Evolutionary conservation across 768 basidiomycete species (phyloP), one percentile per base, ranked within the genome.

Genomic region (Suillus subalutaceus): DNA sequence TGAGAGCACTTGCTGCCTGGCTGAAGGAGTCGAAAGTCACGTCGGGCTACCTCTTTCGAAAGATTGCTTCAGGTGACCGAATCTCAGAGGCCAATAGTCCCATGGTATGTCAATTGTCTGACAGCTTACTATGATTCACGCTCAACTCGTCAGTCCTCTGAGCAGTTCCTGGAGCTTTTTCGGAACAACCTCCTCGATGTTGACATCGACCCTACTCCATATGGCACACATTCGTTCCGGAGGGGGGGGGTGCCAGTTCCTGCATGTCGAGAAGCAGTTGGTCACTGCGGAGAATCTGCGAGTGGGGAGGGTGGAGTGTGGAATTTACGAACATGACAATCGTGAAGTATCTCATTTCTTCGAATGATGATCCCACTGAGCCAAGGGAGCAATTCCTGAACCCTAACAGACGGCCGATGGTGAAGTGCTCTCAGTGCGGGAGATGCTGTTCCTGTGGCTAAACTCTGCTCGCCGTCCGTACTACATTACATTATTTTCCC

Each of bases 141-240:
- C 40, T 58, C 37, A 6, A 35, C 12, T 58, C 2, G 2, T n/a
- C 65, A 82, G 80, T 77, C 74, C 3, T 71, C 78, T 0, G 78
- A 81, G 53, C 69, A 75, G 41, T 80, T 81, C 58, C 72, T 84
- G 1, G 74, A 80, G 60, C 65, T 77, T n/a, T 81, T 83, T 52
- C 69, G 77, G 2, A 78, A 80, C 69, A 82, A 82, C 58, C 72
- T 83, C 2, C 63, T 79, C 7, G 82, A 84, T 63, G 70, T 84
- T 30, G 52, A 65, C 0, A 63, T 81, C 35, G 78, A 83, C 68
- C 75, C 78, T 0, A 56, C 66, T 18, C 38, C 48, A 6, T 63
- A 63, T 16, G 44, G 30, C 48, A 41, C 40, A 16, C 40, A 41
- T 16, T 41, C 13, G 6, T 41, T 41, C 40, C 1, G 40, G 40